phyloP scores from a whole-genome alignment of 108 stramenopile species.

The Pseudonitzschia multiseries region DNA sequence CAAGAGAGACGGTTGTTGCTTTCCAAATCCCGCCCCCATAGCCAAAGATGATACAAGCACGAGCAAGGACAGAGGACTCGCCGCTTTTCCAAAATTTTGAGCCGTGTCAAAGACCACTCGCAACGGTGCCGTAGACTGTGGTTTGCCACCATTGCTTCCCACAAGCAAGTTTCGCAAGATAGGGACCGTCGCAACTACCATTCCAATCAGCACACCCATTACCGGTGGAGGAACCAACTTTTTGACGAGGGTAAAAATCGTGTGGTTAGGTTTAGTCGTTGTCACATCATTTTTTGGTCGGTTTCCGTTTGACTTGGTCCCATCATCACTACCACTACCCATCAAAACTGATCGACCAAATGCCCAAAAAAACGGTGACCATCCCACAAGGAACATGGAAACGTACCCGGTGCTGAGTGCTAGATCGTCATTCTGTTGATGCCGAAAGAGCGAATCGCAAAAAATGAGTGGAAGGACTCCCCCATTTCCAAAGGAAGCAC shows the following conservation, averaged over 20 bases:
- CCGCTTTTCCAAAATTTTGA: constrained; percentile 37
- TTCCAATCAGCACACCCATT: constrained; percentile 24
- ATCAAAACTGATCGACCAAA: constrained; percentile 32
- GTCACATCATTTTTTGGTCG: constrained; percentile 8
- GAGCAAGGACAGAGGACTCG: constrained; percentile 29
- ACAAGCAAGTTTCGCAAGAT: constrained; percentile 19
- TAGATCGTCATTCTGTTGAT: constrained; percentile 6
- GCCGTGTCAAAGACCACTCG: constrained; percentile 23
- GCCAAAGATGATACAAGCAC: constrained; percentile 39
- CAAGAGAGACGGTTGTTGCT: neutral
- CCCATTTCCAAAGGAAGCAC: constrained; percentile 27
- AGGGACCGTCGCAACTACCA: constrained; percentile 20
- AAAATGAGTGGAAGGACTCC: constrained; percentile 12
- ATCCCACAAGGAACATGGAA: constrained; percentile 36
- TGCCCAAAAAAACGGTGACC: constrained; percentile 50
- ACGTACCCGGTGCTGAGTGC: constrained; percentile 25
- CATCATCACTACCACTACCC: constrained; percentile 1
- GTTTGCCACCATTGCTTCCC: constrained; percentile 2
- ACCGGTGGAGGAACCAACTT: constrained; percentile 33
- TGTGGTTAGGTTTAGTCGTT: neutral
- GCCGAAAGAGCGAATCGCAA: constrained; percentile 21
- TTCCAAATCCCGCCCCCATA: constrained; percentile 23
- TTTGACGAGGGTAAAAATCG: constrained; percentile 5
- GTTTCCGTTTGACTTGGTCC: neutral
- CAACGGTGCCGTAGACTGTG: neutral